Conservation (phyloP, 176 grass and related monocot species). For the Carex kokanica region DNA sequence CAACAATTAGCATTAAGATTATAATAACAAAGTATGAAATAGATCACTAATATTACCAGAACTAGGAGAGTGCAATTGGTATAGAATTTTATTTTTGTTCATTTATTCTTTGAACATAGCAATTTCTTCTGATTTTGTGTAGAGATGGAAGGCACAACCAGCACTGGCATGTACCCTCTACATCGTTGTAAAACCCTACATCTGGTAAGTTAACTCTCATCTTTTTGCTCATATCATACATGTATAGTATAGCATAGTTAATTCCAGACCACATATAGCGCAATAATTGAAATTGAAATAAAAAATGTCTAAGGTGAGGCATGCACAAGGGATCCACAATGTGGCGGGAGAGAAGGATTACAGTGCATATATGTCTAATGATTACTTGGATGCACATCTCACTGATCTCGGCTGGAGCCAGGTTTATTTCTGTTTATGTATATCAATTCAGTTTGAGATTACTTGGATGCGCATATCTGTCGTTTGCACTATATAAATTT, state of each 20-base stretch:
- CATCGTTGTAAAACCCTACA: slow-evolving; percentile 87
- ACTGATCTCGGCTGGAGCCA: slow-evolving; percentile 19
- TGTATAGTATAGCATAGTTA: background rate
- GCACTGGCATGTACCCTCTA: slow-evolving; percentile 57
- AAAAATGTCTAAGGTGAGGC: slow-evolving; percentile 57
- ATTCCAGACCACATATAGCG: background rate
- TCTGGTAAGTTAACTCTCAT: slow-evolving; percentile 39
- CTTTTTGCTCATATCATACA: background rate
- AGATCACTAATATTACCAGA: too few species aligned
- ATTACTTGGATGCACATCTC: slow-evolving; percentile 45
- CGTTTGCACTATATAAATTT: background rate
- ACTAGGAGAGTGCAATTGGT: background rate
- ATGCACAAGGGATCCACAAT: slow-evolving; percentile 92
- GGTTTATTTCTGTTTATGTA: slow-evolving; percentile 2
- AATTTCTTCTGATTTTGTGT: background rate
- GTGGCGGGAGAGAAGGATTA: slow-evolving; percentile 67
- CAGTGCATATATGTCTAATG: slow-evolving; percentile 36
- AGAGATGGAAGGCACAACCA: slow-evolving; percentile 17
- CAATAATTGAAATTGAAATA: background rate
- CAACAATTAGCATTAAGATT: background rate
- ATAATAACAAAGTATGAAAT: background rate
- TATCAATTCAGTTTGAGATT: background rate
- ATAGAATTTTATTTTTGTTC: background rate
- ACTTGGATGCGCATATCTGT: background rate
- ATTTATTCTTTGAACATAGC: background rate